Percentiles rank a stretch among this genome's conserved stretches.
These are phyloP conservation scores for Beta vulgaris DNA, from an alignment of 148 eudicot species.

Conservation along the genomic window DNA sequence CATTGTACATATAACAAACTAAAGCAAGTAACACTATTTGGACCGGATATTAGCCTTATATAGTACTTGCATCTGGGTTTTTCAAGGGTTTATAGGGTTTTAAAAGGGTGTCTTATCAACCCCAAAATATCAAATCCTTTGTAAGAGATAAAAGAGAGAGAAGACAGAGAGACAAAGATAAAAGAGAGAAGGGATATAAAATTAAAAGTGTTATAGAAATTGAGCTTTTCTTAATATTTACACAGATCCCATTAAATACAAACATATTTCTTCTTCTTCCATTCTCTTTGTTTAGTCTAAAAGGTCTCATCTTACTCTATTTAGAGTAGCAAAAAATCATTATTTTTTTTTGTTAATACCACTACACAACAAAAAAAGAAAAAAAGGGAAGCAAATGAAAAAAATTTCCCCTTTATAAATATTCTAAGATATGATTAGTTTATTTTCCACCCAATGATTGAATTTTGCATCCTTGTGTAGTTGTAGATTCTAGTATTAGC, in stretches of 20 bases:
- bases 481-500: constrained; percentile 11
- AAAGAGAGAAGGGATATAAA: background rate
- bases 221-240: constrained; percentile 28
- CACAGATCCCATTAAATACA: constrained; percentile 65
- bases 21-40: no score
- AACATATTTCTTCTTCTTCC: constrained; percentile 37
- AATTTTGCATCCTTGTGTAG: constrained; percentile 13
- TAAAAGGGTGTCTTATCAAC: background rate
- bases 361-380: no score
- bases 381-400: no score
- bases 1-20: no score
- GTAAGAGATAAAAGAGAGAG: background rate
- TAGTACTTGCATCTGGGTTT: constrained; percentile 36
- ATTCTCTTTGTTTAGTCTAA: constrained; percentile 57
- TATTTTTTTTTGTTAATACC: background rate
- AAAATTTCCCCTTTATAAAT: background rate
- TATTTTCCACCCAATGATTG: constrained; percentile 35
- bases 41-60: no score
- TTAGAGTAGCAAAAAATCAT: constrained; percentile 2
- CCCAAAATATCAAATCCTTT: constrained; percentile 2
- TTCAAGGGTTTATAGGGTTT: constrained; percentile 31
- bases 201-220: constrained; percentile 26
- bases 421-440: constrained; percentile 30
- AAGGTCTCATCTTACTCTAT: constrained; percentile 21
- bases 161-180: background rate